A percentile compares a stretch with the other conserved stretches of the same genome.
Conservation (phyloP, 768 basidiomycete genomes). For the Psilocybe cyanescens region DNA sequence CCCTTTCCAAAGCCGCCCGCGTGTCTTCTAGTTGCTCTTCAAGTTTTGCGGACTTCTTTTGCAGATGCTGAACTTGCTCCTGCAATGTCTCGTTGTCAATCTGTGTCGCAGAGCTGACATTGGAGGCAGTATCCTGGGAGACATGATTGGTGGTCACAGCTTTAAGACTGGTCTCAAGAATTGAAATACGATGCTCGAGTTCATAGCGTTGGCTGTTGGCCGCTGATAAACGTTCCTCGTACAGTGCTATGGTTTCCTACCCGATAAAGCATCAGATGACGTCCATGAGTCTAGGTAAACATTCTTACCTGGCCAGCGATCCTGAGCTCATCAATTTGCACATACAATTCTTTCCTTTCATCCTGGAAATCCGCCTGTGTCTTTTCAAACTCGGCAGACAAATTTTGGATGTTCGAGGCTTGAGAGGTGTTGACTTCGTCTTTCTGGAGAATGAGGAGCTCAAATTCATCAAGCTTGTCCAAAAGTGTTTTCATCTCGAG, state of each 20-base stretch:
- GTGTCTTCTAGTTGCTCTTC: constrained; percentile 89
- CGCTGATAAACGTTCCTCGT: constrained; percentile 83
- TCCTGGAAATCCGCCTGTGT: constrained; percentile 38
- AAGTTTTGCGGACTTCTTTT: constrained; percentile 71
- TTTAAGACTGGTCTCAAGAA: constrained; percentile 51
- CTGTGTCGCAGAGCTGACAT: constrained; percentile 68
- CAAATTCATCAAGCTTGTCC: constrained; percentile 54
- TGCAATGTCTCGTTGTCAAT: constrained; percentile 95
- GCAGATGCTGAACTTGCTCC: constrained; percentile 89
- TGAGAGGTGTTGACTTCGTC: constrained; percentile 56
- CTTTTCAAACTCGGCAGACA: constrained; percentile 43
- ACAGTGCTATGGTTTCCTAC: constrained; percentile 93
- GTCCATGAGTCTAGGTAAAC: background rate
- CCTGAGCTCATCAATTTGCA: constrained; percentile 83
- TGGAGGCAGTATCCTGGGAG: constrained; percentile 28
- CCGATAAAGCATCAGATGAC: background rate
- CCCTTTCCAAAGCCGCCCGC: constrained; percentile 68
- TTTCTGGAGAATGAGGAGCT: constrained; percentile 51
- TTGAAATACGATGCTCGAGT: constrained; percentile 64
- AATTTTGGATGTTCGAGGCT: constrained; percentile 59
- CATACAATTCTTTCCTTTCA: constrained; percentile 69
- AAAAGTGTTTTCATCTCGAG: constrained; percentile 51
- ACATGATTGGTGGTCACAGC: constrained; percentile 30
- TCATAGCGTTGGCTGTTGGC: constrained; percentile 79
- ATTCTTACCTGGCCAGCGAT: constrained; percentile 81